Base-by-base conservation (phyloP, 805 yeast species). In the Metschnikowia cubensis region DNA sequence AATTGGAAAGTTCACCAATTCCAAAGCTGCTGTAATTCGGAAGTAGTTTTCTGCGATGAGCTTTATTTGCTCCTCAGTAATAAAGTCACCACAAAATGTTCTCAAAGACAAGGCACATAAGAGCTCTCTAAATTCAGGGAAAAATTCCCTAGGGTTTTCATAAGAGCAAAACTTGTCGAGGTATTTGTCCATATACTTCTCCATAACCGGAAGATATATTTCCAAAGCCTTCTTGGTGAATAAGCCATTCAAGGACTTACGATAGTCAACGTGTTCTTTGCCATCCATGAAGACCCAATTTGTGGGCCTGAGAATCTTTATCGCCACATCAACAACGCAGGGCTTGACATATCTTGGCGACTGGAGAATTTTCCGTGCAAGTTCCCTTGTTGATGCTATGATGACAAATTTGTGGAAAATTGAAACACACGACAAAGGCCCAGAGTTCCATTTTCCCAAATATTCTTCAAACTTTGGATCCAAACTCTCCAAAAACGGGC, bases 261-360 rank as follows among this genome's bases (percentile, higher is more conserved):
- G 84, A 73, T 92, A 94, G 70, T 94, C 99, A 51, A 84, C 82
- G 63, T 94, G 99, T 33, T 84, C 95, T 72, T 90, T 90, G 59
- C 99, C 99, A 64, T 94, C 99, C 62, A 90, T 72, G 68, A 94
- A 94, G 35, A 94, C 99, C 99, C 99, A 94, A 75, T 92, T 94
- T 42, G 92, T 78, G 42, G 98, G 97, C 70, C 98, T 83, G 63
- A 94, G 75, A 58, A 94, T 89, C 71, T 94, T 94, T 55, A 84
- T 78, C 18, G 99, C 99, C 48, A 90, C 98, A 66, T 94, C 99
- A 56, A 94, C 99, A 53, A 94, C 96, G 74, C 99, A 94, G 5
- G 99, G 99, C 69, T 90, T 90, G 54, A 90, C 97, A 64, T 79
- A 94, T 43, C 82, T 78, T 36, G 97, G 96, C 17, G 96, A 83